A percentile compares a stretch with the other conserved stretches of the same genome.
These are phyloP conservation scores for Vachellia pachyceras DNA, from an alignment of 306 rosid genomes.

Conservation along the genomic window DNA sequence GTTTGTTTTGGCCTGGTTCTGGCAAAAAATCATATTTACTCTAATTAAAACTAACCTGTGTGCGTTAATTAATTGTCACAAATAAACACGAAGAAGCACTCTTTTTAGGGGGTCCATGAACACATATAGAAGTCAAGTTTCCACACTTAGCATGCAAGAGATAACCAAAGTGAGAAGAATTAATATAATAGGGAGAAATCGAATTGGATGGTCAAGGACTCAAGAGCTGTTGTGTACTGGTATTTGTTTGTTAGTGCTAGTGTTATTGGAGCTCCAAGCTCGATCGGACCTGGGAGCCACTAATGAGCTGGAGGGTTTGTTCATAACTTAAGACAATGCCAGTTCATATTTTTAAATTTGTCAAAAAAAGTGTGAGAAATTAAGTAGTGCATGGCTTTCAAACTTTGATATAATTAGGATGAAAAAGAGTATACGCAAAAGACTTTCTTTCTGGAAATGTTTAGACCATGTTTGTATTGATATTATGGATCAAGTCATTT, in stretches of 20 bases:
- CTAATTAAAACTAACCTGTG: neutral
- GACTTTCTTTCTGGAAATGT: no score
- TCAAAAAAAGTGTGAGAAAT: neutral
- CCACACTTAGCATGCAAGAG: neutral
- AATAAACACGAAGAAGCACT: neutral
- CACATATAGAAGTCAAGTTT: neutral
- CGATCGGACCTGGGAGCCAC: neutral
- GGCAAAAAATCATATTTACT: neutral
- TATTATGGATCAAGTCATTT: no score
- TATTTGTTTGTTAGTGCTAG: neutral
- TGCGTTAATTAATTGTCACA: neutral
- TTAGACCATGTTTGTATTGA: no score
- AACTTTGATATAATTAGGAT: no score
- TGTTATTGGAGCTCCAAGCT: neutral
- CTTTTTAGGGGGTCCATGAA: neutral
- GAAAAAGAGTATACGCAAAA: no score
- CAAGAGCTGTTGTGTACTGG: neutral
- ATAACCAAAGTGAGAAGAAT: neutral
- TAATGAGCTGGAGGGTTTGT: neutral
- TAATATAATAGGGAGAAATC: neutral
- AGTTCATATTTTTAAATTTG: neutral
- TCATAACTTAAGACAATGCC: no score
- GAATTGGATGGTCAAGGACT: neutral
- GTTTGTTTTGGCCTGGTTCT: neutral
- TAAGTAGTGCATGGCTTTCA: no score